Evolutionary conservation across 129 eudicot species (phyloP), one percentile per base, ranked within the genome.

Genomic region (Arctium minus): DNA sequence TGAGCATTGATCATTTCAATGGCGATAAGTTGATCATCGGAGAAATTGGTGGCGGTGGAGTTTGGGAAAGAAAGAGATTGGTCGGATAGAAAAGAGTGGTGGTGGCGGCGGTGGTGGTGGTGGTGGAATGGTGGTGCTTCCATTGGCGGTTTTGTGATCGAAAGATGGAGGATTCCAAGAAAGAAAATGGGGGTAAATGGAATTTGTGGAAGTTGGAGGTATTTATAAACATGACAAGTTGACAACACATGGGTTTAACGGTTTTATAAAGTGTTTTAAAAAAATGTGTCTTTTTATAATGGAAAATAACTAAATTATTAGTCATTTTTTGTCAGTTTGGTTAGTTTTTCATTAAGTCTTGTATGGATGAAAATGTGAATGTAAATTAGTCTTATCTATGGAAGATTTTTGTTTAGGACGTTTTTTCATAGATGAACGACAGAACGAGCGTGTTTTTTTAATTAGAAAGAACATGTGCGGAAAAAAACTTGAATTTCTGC

Each of bases 41-140:
- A 74, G 76, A 69, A 72, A 69, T 74, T 17, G 68, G 38, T 29
- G 78, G 77, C 17, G 46, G 73, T 35, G 42, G 78, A 12, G 79
- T 83, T 81, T 39, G 80, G 82, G n/a, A 44, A 71, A 50, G 79
- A 76, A 36, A 70, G 74, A 64, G 82, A 77, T 77, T 83, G 72
- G 70, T 89, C 84, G 40, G 50, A 6, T 31, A 89, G 81, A 68
- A 60, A 78, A 76, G 83, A 74, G 56, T 56, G 84, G 87, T 73
- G 72, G 44, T 73, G 64, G 36, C 10, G 39, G 67, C 6, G 78
- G 60, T 64, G 83, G 85, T 73, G 65, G 36, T 38, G 38, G 74
- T 65, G 50, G 73, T 82, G 85, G 44, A 77, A 83, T 81, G 90
- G 74, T 69, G 84, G 79, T 37, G 85, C 82, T 79, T 89, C 92